phyloP scores from a whole-genome alignment of 2,329 filamentous ascomycete genomes.

The Colletotrichum trifolii region DNA sequence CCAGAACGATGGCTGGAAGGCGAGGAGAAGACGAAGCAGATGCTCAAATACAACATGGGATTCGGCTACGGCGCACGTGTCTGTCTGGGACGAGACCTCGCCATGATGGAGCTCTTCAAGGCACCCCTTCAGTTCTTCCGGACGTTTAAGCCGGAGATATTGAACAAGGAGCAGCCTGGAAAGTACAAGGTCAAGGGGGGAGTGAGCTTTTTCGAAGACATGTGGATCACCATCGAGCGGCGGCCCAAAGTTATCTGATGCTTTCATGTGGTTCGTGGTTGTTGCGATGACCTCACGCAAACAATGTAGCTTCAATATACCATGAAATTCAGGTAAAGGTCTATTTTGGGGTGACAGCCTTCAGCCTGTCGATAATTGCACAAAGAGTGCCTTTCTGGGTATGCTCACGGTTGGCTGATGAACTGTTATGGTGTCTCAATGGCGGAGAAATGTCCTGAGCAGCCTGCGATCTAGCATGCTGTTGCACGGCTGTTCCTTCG shows the following conservation, averaged over 20 bases:
- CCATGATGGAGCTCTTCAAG: constrained; percentile 65
- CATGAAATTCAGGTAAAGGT: too few relatives aligned
- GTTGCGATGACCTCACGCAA: too few relatives aligned
- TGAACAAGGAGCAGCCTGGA: constrained; percentile 44
- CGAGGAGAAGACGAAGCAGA: constrained; percentile 51
- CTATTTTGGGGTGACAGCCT: too few relatives aligned
- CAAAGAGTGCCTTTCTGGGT: too few relatives aligned
- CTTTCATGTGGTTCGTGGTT: too few relatives aligned
- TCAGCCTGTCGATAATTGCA: too few relatives aligned
- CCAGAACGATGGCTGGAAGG: constrained; percentile 61
- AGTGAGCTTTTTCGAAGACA: constrained; percentile 53
- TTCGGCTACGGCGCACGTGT: constrained; percentile 62
- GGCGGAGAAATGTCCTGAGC: too few relatives aligned
- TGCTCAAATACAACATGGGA: constrained; percentile 58
- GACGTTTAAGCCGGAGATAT: constrained; percentile 47
- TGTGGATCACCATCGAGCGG: constrained; percentile 48
- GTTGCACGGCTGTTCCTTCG: too few relatives aligned
- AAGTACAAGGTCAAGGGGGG: constrained; percentile 54
- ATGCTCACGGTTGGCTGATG: too few relatives aligned
- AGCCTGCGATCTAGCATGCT: too few relatives aligned
- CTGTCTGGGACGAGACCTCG: constrained; percentile 62
- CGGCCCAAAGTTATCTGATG: constrained; percentile 24
- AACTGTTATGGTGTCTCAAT: too few relatives aligned
- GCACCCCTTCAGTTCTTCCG: constrained; percentile 54
- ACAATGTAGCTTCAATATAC: too few relatives aligned